These are phyloP conservation scores for Euphorbia tirucalli DNA, from an alignment of 345 rosid genomes.

Conservation along the genomic window DNA sequence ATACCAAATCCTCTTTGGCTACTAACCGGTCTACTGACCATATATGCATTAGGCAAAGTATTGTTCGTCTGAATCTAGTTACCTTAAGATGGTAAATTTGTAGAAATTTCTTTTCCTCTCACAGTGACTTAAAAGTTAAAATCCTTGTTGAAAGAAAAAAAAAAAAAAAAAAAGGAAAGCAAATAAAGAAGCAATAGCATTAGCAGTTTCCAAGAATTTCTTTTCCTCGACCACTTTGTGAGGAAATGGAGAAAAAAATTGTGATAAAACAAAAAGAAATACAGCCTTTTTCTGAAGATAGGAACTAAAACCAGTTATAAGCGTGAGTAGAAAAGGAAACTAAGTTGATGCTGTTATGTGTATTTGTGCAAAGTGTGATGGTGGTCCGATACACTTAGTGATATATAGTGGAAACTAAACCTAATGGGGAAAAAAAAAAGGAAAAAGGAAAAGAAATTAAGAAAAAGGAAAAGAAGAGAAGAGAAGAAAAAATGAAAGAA, in stretches of 20 bases:
- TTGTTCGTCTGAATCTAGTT: no score
- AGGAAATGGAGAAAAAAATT: slow-evolving; percentile 7
- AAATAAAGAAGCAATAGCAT: no score
- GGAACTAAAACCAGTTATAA: slow-evolving; percentile 25
- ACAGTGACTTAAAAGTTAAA: neutral
- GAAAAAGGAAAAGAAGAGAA: neutral
- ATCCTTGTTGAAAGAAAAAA: neutral
- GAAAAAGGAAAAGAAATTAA: slow-evolving; percentile 1
- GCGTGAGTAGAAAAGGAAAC: slow-evolving; percentile 44
- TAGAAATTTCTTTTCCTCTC: neutral
- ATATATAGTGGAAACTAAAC: slow-evolving; percentile 30
- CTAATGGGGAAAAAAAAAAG: slow-evolving; percentile 17
- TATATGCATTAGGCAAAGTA: no score
- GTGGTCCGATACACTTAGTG: slow-evolving; percentile 67
- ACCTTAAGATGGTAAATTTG: no score
- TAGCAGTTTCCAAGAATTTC: slow-evolving; percentile 44
- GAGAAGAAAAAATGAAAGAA: no score
- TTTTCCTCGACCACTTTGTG: slow-evolving; percentile 30
- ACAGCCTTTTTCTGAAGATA: slow-evolving; percentile 34
- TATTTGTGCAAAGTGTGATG: slow-evolving; percentile 45
- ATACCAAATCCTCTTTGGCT: neutral
- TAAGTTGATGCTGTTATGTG: slow-evolving; percentile 41
- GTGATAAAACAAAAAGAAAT: slow-evolving; percentile 21
- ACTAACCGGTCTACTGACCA: no score
- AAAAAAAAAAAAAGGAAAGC: neutral